These are phyloP conservation scores for Carpinus fangiana DNA, from an alignment of 306 rosid species.

Conservation along the genomic window DNA sequence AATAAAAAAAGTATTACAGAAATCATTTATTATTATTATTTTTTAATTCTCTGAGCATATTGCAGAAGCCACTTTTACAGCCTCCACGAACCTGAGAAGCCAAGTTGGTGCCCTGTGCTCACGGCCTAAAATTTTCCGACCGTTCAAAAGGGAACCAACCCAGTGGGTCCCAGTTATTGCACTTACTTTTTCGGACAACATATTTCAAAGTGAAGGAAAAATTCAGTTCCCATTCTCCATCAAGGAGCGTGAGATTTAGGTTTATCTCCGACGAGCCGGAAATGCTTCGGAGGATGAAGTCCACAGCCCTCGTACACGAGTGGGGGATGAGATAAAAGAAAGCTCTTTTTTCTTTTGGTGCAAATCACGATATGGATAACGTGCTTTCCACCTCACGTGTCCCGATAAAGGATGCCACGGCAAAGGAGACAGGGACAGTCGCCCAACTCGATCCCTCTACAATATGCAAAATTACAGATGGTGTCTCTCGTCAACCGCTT, in stretches of 20 bases:
- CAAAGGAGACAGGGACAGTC: too few species aligned
- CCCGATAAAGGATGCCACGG: too few species aligned
- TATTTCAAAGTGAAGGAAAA: neutral
- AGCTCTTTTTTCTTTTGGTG: too few species aligned
- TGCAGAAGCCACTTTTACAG: neutral
- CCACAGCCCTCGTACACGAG: too few species aligned
- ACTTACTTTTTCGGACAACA: neutral
- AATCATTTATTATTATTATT: neutral
- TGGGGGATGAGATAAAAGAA: too few species aligned
- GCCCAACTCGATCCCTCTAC: too few species aligned
- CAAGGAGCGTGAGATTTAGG: neutral
- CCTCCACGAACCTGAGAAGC: neutral
- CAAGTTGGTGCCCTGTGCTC: neutral
- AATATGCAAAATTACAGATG: too few species aligned
- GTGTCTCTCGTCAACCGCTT: too few species aligned
- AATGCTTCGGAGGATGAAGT: too few species aligned
- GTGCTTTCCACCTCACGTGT: too few species aligned
- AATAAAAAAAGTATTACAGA: neutral
- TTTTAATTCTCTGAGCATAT: neutral
- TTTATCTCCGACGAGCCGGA: neutral
- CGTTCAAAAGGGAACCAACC: neutral
- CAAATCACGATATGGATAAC: too few species aligned
- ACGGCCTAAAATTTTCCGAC: slow-evolving; percentile 6
- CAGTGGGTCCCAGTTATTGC: slow-evolving; percentile 13
- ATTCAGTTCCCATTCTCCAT: neutral